These are phyloP conservation scores for Acanthamoeba sp. DNA, from an alignment of 208 protist species.

Conservation along the genomic window DNA sequence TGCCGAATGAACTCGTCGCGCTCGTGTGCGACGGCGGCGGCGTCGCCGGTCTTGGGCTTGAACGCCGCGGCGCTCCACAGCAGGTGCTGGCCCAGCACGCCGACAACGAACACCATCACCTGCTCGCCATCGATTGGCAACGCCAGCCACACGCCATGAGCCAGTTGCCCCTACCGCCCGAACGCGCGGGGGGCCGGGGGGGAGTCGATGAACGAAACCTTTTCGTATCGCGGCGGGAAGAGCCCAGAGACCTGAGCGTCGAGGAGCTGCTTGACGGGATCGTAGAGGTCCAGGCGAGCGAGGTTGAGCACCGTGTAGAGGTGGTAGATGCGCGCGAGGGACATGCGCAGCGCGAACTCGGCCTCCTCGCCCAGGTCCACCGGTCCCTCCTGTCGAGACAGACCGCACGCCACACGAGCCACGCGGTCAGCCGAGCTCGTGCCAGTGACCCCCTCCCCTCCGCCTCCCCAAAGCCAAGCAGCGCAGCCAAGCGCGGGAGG, in stretches of 20 bases:
- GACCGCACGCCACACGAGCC: background rate
- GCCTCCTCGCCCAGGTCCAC: conserved; percentile 25
- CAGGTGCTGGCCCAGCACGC: conserved; percentile 57
- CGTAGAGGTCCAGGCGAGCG: conserved; percentile 56
- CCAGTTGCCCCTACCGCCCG: too few relatives aligned
- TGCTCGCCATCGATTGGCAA: too few relatives aligned
- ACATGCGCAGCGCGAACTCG: conserved; percentile 56
- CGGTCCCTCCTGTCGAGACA: conserved; percentile 6
- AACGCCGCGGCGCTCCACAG: conserved; percentile 61
- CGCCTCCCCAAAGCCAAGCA: too few relatives aligned
- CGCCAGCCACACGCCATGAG: too few relatives aligned
- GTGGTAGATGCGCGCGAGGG: conserved; percentile 11
- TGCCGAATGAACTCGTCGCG: conserved; percentile 36
- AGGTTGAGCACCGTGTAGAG: conserved; percentile 60
- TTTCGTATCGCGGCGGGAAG: conserved; percentile 50
- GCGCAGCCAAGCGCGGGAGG: too few relatives aligned
- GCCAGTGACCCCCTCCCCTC: too few relatives aligned
- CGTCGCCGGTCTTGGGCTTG: conserved; percentile 54
- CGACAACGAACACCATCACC: conserved; percentile 8
- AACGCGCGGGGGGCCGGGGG: too few relatives aligned
- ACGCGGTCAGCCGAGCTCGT: background rate
- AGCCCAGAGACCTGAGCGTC: conserved; percentile 25
- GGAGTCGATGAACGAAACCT: conserved; percentile 25
- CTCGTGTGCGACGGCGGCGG: conserved; percentile 10
- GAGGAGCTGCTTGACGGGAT: conserved; percentile 23